Base-by-base conservation (phyloP, 768 basidiomycete species). In the Epithele typhae region DNA sequence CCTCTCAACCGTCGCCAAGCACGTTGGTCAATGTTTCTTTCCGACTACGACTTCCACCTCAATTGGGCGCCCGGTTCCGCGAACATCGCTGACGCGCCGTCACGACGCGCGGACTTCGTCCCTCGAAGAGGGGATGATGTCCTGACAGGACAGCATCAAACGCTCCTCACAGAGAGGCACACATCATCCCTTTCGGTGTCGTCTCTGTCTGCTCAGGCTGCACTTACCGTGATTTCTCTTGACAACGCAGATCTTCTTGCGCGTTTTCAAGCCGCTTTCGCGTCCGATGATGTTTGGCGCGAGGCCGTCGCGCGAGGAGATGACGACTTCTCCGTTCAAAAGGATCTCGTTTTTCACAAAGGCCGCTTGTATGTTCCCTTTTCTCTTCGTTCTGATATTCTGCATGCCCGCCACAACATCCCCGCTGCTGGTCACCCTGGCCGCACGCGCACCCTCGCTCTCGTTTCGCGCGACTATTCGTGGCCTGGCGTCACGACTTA, bases 351-450 rank as follows among this genome's bases (percentile, higher is more conserved):
- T 1, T 56, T 54, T 17, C 61, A 55, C 38, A 47, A 65, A 17
- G 57, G 55, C 21, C 46, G 43, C n/a, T 47, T 68, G 10, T 68
- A 56, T 39, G 60, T 74, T 14, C 72, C 71, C 5, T 19, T 18
- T 43, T 25, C 65, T 36, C 56, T 70, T 6, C 61, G 56, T 7
- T n/a, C 45, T 35, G 56, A 65, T 5, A 58, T 69, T 43, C 47
- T 74, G 7, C 51, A 61, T 10, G 46, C 46, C 5, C 55, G 55
- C n/a, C 75, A 77, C 52, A 68, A 78, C 45, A 43, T 52, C 18
- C 54, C 61, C 2, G 37, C 65, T 21, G 62, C 64, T 23, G 74
- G 76, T 9, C 76, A 77, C 43, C 70, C 63, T 7, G 74, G 76
- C 2, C 59, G 53, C 11, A 53, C 47, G 2, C 57, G 57, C 11